These are phyloP conservation scores for Phialocephala sp. DNA, from an alignment of 2,329 filamentous ascomycete genomes.

Conservation along the genomic window DNA sequence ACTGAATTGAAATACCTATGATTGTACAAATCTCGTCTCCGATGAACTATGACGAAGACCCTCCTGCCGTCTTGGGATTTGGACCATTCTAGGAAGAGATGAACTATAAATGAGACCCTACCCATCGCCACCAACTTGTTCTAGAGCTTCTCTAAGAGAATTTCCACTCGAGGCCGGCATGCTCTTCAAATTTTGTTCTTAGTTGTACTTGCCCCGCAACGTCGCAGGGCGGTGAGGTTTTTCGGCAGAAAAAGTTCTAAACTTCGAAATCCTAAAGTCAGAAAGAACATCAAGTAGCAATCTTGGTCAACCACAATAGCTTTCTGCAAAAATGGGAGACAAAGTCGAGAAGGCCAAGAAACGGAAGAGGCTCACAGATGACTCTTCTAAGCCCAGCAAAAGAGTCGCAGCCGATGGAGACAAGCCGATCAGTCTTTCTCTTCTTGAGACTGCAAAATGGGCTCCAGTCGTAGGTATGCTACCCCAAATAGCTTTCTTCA, in stretches of 20 bases:
- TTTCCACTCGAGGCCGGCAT: neutral
- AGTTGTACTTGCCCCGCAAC: conserved; percentile 13
- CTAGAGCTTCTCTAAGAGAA: neutral
- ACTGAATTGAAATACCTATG: neutral
- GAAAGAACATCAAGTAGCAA: neutral
- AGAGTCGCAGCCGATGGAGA: conserved; percentile 55
- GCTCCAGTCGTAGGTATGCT: conserved; percentile 60
- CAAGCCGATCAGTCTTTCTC: conserved; percentile 51
- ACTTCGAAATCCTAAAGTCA: neutral
- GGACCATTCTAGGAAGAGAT: neutral
- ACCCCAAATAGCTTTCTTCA: neutral
- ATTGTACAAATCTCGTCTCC: neutral
- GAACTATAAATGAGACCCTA: neutral
- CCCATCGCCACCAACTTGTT: neutral
- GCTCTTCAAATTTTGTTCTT: conserved; percentile 2
- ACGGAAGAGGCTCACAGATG: conserved; percentile 56
- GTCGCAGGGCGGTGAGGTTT: neutral
- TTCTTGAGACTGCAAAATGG: conserved; percentile 52
- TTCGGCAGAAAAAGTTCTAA: conserved; percentile 22
- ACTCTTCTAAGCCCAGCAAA: conserved; percentile 51
- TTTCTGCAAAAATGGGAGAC: conserved; percentile 37
- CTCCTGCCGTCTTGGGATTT: neutral
- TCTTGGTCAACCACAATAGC: neutral
- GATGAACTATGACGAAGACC: neutral
- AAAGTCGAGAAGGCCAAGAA: conserved; percentile 47